Percentiles rank a stretch among this genome's conserved stretches.
phyloP scores from a whole-genome alignment of 352 stramenopile species.

The Thalassiosira delicatula region DNA sequence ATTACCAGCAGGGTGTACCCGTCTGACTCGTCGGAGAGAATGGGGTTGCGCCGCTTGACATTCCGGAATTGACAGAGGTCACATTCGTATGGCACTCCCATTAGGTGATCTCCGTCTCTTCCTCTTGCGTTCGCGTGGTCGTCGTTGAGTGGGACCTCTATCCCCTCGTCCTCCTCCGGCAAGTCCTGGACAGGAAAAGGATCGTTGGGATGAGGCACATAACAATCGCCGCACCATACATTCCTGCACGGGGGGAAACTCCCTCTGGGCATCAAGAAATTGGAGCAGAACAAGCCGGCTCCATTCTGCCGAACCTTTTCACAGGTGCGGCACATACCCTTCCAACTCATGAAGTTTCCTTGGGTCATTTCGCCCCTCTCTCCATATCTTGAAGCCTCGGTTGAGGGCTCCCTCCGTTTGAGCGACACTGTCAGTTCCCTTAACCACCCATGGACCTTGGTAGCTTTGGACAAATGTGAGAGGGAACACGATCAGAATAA shows the following conservation, averaged over 20 bases:
- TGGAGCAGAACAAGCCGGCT: constrained; percentile 55
- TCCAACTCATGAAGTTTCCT: constrained; percentile 10
- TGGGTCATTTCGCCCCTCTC: not conserved
- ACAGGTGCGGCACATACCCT: constrained; percentile 12
- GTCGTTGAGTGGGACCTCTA: not conserved
- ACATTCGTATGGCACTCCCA: constrained; percentile 9
- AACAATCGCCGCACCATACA: constrained; percentile 50
- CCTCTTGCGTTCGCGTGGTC: not conserved
- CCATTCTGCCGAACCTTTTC: not conserved
- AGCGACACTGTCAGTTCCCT: not conserved
- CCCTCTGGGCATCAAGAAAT: constrained; percentile 38
- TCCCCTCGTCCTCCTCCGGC: not conserved
- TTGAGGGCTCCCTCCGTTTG: not conserved
- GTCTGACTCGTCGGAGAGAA: not conserved
- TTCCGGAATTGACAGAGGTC: constrained; percentile 27
- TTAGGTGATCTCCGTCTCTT: constrained; percentile 51
- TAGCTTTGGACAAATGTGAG: constrained; percentile 24
- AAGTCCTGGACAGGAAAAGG: constrained; percentile 25
- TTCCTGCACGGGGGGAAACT: constrained; percentile 49
- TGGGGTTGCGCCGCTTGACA: constrained; percentile 24
- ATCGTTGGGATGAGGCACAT: constrained; percentile 10
- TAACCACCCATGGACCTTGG: constrained; percentile 11
- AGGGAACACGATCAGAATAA: constrained; percentile 21
- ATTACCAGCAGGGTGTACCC: not conserved
- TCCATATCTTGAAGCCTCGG: constrained; percentile 6